Evolutionary conservation across 495 filamentous ascomycete genomes (phyloP).

Genomic region (Tuber borchii): DNA sequence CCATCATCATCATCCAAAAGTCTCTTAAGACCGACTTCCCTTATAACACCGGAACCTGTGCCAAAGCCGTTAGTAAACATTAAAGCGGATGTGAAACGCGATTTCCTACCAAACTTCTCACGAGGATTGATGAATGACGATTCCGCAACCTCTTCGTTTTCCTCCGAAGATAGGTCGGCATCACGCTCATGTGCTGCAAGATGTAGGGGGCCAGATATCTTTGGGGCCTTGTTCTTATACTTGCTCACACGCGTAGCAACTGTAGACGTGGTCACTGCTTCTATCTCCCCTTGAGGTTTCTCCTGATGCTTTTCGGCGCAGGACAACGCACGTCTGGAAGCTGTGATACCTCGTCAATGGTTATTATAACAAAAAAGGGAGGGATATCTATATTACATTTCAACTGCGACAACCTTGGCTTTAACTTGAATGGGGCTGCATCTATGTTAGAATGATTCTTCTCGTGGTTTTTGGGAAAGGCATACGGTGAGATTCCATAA

Average conservation of each 20-base stretch:
- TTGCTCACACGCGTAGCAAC: background rate
- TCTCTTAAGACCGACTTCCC: conserved; percentile 2
- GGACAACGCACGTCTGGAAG: too few relatives aligned
- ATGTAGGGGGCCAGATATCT: too few relatives aligned
- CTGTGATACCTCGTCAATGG: background rate
- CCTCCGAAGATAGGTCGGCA: background rate
- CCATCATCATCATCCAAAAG: background rate
- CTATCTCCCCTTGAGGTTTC: too few relatives aligned
- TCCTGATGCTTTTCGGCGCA: too few relatives aligned
- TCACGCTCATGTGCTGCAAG: background rate
- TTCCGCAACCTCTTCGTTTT: background rate
- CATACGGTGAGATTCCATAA: background rate
- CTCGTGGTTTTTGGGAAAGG: background rate
- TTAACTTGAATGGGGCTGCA: background rate
- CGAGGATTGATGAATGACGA: background rate
- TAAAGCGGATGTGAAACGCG: background rate
- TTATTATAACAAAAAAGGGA: background rate
- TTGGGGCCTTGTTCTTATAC: too few relatives aligned
- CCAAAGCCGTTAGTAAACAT: background rate
- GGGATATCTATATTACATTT: background rate
- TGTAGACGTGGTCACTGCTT: too few relatives aligned
- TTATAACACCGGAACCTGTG: background rate
- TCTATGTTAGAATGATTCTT: background rate
- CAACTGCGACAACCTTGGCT: background rate
- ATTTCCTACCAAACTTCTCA: background rate